Base-by-base conservation (phyloP, 2,329 filamentous ascomycete genomes). In the Aspergillus nomiae region DNA sequence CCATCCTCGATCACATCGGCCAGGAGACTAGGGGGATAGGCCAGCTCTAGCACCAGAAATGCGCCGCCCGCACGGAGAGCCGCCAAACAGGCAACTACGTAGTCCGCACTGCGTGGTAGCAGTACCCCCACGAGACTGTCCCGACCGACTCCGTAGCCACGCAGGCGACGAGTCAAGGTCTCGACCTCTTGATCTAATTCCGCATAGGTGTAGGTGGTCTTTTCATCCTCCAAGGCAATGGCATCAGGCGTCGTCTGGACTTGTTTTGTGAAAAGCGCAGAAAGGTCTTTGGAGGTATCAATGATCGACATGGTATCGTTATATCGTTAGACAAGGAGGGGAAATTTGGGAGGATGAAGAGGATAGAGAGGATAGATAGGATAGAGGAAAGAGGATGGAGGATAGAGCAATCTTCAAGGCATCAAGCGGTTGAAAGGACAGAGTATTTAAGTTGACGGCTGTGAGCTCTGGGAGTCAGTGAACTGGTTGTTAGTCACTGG, bases 1-100 rank as follows among this genome's bases (percentile, higher is more conserved):
- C 90, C 89, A 80, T 94, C 91, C 34, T 91, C 88, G 58, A 94
- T 85, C 58, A 94, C 91, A 76, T 93, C 90, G 58, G 89, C 86
- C 65, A 94, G 81, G 56, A 94, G 81, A 61, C 87, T 88, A 0
- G 89, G 86, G 16, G 91, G 91, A 67, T 94, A 94, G 3, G 91
- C 91, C 56, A 92, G 82, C 77, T 94, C 91, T 3, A 94, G 85
- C 2, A 94, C 91, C 6, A 94, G 82, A 73, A 93, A 94, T 1
- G 91, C 91, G 59, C 91, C 91, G 58, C 91, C 91, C 2, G 91
- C 91, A 63, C 90, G 87, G 45, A 94, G 84, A n/a, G 90, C 87
- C 30, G 91, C 91, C 58, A 94, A 82, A 72, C 89, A 92, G 19
- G 90, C 88, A 76, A 94, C 88, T 64, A 94, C 89, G 77, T 94